Evolutionary conservation across 2,329 filamentous ascomycete species (phyloP), one percentile per base, ranked within the genome.

Genomic region (Boeremia lycopersici): DNA sequence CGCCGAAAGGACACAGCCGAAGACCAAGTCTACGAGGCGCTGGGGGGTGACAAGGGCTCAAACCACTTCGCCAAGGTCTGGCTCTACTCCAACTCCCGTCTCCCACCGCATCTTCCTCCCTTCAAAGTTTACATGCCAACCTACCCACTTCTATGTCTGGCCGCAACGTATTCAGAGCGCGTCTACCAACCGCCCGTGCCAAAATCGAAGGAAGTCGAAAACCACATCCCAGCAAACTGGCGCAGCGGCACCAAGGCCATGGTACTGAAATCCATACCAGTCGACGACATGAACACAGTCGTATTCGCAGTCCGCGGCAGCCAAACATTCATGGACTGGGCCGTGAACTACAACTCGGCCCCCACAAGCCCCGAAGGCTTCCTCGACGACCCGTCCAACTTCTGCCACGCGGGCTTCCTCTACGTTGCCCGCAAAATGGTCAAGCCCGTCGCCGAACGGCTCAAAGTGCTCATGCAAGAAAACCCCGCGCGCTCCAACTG

Each of bases 241-340:
- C 81, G 82, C 17, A 81, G 83, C 3, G 90, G 90, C n/a, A 89
- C 90, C 1, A 93, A 93, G 71, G 89, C 91, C 23, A 93, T 93
- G 87, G 86, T 90, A 13, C 87, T 96, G 69, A 93, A 93, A 69
- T 91, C 88, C 0, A 82, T 93, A 0, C 86, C 90, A 1, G 85
- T 92, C 70, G 90, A 95, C 67, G 82, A 90, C 65, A 86, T 88
- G 77, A 86, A 90, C 69, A 87, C 88, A 15, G 88, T 96, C 50
- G 88, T 96, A 10, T 90, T 96, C 66, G 90, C 91, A 12, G 90
- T 96, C 58, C 85, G 91, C 17, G 91, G 91, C 17, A 91, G 87
- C 0, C 86, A 90, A 23, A 89, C 85, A 6, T 89, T 95, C 63
- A 86, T 89, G 78, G 91, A 96, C 75, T 96, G 91, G 91, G 84